Percentiles rank a stretch among this genome's conserved stretches.
These are phyloP conservation scores for Trichosporon sp. DNA, from an alignment of 1,284 basidiomycete species.

Conservation along the genomic window DNA sequence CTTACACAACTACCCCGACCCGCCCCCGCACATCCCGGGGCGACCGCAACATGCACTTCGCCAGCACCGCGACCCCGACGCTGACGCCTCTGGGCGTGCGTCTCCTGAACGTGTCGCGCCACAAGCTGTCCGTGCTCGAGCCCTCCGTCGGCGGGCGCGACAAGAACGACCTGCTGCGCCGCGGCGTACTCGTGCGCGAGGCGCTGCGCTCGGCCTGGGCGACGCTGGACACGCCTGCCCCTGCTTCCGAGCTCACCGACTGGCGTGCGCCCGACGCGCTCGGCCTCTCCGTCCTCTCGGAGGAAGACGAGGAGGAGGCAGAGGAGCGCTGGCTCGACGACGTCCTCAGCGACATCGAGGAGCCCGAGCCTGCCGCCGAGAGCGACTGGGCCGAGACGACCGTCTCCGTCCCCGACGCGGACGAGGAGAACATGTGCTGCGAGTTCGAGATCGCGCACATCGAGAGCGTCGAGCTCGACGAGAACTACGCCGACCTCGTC, in stretches of 20 bases:
- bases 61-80: constrained; percentile 26
- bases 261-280: constrained; percentile 34
- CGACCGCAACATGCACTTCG: constrained; percentile 36
- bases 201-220: constrained; percentile 42
- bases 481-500: constrained; percentile 16
- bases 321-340: constrained; percentile 43
- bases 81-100: constrained; percentile 43
- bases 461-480: constrained; percentile 8
- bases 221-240: constrained; percentile 30
- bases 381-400: constrained; percentile 32
- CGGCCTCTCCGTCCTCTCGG: constrained; percentile 39
- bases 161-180: constrained; percentile 25
- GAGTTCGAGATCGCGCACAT: neutral
- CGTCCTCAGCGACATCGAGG: constrained; percentile 31
- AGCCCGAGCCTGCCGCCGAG: no score
- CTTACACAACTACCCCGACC: neutral
- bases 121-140: constrained; percentile 38
- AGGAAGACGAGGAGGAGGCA: constrained; percentile 39
- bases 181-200: constrained; percentile 39
- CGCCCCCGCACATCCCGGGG: neutral
- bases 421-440: constrained; percentile 17
- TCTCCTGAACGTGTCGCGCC: constrained; percentile 39
- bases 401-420: constrained; percentile 24
- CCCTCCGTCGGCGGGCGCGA: constrained; percentile 27
- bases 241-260: constrained; percentile 32